These are phyloP conservation scores for Inonotus obliquus DNA, from an alignment of 1,284 basidiomycete genomes.

Conservation along the genomic window DNA sequence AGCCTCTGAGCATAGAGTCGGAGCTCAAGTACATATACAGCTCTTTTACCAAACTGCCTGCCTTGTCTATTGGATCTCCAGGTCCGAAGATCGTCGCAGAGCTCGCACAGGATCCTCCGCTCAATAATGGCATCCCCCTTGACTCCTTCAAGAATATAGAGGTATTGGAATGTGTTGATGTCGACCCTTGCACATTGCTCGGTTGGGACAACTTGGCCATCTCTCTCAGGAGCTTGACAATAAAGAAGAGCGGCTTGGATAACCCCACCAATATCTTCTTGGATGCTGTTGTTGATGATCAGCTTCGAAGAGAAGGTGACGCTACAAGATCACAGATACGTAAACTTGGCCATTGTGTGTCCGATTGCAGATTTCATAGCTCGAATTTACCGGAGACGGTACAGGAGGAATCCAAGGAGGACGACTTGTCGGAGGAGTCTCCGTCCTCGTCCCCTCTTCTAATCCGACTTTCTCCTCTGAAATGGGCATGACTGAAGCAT, in stretches of 20 bases:
- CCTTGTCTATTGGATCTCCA: constrained; percentile 59
- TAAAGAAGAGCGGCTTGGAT: constrained; percentile 75
- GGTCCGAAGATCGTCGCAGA: constrained; percentile 65
- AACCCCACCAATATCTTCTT: constrained; percentile 79
- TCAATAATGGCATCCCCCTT: constrained; percentile 73
- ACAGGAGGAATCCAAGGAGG: too few relatives aligned
- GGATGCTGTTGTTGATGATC: constrained; percentile 71
- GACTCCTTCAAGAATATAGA: constrained; percentile 82
- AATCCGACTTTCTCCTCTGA: constrained; percentile 50
- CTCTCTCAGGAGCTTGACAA: constrained; percentile 66
- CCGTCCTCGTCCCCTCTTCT: constrained; percentile 30
- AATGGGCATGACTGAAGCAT: constrained; percentile 77
- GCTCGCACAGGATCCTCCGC: constrained; percentile 66
- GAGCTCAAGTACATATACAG: constrained; percentile 86
- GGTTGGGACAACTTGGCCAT: constrained; percentile 82
- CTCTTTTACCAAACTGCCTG: constrained; percentile 85
- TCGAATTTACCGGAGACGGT: too few relatives aligned
- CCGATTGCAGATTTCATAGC: too few relatives aligned
- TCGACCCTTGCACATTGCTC: constrained; percentile 79
- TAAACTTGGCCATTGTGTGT: constrained; percentile 38
- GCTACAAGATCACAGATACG: constrained; percentile 42
- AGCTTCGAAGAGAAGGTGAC: constrained; percentile 54
- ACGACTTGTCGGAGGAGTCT: constrained; percentile 26
- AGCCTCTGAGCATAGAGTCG: constrained; percentile 55
- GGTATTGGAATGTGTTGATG: constrained; percentile 67